phyloP scores from a whole-genome alignment of 2,329 filamentous ascomycete genomes.

The Cryphonectria naterciae region DNA sequence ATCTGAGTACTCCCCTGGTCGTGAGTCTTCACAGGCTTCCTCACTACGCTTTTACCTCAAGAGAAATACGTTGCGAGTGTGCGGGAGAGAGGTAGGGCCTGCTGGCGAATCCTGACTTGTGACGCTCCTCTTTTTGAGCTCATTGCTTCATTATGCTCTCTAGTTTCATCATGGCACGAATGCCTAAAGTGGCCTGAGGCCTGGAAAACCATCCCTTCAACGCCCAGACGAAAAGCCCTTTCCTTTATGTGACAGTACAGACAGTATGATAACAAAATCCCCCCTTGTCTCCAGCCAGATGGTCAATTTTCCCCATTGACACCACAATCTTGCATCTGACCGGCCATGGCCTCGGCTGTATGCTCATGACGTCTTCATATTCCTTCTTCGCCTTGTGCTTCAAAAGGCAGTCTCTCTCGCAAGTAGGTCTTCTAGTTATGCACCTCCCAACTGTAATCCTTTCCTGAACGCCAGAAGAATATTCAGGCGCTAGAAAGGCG shows the following conservation, averaged over 20 bases:
- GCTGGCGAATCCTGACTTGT: background rate
- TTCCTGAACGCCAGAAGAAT: slow-evolving; percentile 20
- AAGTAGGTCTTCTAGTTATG: background rate
- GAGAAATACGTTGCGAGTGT: background rate
- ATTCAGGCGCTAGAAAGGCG: slow-evolving; percentile 10
- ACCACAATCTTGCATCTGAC: slow-evolving; percentile 12
- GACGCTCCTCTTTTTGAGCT: slow-evolving; percentile 17
- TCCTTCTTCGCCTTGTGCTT: background rate
- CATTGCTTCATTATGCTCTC: slow-evolving; percentile 15
- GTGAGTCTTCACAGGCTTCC: background rate
- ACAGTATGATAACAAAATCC: background rate
- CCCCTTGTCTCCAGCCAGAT: slow-evolving; percentile 12
- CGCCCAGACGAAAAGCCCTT: background rate
- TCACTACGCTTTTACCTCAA: background rate
- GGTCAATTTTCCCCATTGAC: slow-evolving; percentile 9
- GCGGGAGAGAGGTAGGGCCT: background rate
- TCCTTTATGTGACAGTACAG: background rate
- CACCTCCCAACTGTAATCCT: slow-evolving; percentile 7
- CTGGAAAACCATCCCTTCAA: slow-evolving; percentile 8
- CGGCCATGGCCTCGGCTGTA: slow-evolving; percentile 2
- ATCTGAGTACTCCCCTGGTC: background rate
- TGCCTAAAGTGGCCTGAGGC: slow-evolving; percentile 10
- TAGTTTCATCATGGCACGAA: slow-evolving; percentile 16
- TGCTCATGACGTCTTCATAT: slow-evolving; percentile 15
- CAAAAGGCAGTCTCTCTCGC: background rate